Evolutionary conservation across 345 rosid species (phyloP), one percentile per base, ranked within the genome.

Genomic region (Salix brachista): DNA sequence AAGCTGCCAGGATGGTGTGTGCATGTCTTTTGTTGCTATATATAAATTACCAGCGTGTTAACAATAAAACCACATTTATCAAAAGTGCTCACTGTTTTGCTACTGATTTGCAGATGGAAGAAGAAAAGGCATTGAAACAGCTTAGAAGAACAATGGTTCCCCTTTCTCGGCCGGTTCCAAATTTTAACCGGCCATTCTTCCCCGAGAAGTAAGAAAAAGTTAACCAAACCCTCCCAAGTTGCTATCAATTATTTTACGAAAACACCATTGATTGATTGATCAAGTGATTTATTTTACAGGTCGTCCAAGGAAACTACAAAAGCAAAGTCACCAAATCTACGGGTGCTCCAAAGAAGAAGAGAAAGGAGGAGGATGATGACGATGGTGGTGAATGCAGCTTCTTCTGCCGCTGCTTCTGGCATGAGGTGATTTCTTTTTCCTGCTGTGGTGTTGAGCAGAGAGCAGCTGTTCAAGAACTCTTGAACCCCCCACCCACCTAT

Each of bases 141-240:
- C 34, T 96, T 83, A 89, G 99, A 73, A 88, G 93, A 78, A 90
- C 97, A 78, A 77, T 96, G 97, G 97, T 94, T 75, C 98, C 95
- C 73, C 94, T 88, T 62, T 97, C 98, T 13, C 89, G 91, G 84
- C 97, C 99, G 21, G 82, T 91, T 30, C 99, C 99, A 14, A 94
- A 89, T 41, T 96, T 96, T 78, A 83, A 83, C 80, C 85, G 84
- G 67, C 98, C 99, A 32, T 96, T 96, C 86, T 89, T 88, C 81
- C 99, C 99, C 23, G 88, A 83, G 50, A 91, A 83, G 94, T 91
- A 90, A 44, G 87, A 67, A 70, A 77, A 72, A 70, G 11, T 21
- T 21, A 23, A 41, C 44, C 44, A 34, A 34, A 41, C 32, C 32
- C 44, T 8, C 12, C 12, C 12, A 11, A 13, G 48, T 4, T 13